These are phyloP conservation scores for Psilocybe mexicana DNA, from an alignment of 1,284 basidiomycete genomes.

Conservation along the genomic window DNA sequence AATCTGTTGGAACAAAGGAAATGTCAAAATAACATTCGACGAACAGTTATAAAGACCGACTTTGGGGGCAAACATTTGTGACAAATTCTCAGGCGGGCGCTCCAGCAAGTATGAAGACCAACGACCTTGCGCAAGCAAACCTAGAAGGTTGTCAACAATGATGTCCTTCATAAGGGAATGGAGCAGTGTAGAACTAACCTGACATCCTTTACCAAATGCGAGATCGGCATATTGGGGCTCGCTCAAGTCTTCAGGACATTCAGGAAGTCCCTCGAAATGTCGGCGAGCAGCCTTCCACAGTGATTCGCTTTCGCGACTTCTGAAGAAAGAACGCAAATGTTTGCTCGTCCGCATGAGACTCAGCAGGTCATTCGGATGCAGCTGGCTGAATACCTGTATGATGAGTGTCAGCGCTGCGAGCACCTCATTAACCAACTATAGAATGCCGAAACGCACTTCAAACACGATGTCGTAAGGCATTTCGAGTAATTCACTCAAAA, in stretches of 20 bases:
- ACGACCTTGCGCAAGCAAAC: background rate
- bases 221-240: constrained; percentile 29
- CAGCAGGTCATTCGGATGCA: constrained; percentile 30
- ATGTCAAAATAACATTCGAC: background rate
- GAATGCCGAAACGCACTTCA: too few species aligned
- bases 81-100: background rate
- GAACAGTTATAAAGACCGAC: background rate
- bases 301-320: constrained; percentile 19
- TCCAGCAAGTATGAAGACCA: background rate
- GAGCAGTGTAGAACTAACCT: constrained; percentile 16
- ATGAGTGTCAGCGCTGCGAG: too few species aligned
- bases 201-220: constrained; percentile 24
- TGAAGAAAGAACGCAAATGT: constrained; percentile 24
- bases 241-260: constrained; percentile 26
- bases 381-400: constrained; percentile 27
- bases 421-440: too few species aligned
- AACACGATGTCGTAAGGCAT: too few species aligned
- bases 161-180: background rate
- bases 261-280: constrained; percentile 24
- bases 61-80: background rate
- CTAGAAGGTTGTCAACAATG: background rate
- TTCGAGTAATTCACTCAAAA: background rate
- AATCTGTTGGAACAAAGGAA: too few species aligned
- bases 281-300: constrained; percentile 23
- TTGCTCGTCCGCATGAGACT: constrained; percentile 29